A percentile compares a stretch with the other conserved stretches of the same genome.
These are phyloP conservation scores for Emergomyces orientalis DNA, from an alignment of 2,329 filamentous ascomycete species.

Conservation along the genomic window DNA sequence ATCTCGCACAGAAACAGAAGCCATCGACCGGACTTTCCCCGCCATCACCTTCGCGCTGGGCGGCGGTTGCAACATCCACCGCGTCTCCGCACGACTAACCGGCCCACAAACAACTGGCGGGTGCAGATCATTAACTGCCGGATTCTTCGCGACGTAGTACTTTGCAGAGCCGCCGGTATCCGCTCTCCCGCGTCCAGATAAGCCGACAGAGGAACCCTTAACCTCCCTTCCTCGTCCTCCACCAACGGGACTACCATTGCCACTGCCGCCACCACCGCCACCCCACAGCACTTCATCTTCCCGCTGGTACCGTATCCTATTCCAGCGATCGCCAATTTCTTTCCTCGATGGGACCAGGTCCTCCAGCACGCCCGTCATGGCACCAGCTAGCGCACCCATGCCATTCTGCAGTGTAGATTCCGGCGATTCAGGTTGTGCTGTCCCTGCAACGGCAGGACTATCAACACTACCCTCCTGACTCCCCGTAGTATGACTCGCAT, in stretches of 20 bases:
- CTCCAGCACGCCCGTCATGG: constrained; percentile 8
- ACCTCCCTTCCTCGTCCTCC: constrained; percentile 36
- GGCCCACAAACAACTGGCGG: constrained; percentile 73
- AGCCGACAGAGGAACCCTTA: constrained; percentile 47
- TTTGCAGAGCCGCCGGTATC: constrained; percentile 37
- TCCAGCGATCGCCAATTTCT: constrained; percentile 59
- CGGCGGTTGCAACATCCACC: constrained; percentile 89
- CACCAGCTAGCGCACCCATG: constrained; percentile 10
- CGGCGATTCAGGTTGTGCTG: neutral
- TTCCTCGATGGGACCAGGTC: constrained; percentile 20
- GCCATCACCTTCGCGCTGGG: constrained; percentile 87
- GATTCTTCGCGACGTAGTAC: constrained; percentile 55
- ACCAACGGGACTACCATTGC: neutral
- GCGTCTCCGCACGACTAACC: constrained; percentile 58
- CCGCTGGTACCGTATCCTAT: constrained; percentile 68
- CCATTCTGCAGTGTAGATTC: neutral
- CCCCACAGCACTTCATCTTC: constrained; percentile 78
- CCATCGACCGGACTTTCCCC: constrained; percentile 53
- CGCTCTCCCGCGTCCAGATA: constrained; percentile 33
- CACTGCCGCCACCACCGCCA: constrained; percentile 24
- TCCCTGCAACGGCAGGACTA: neutral
- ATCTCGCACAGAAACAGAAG: constrained; percentile 17
- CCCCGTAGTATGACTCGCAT: neutral
- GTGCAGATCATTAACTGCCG: constrained; percentile 76
- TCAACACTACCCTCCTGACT: constrained; percentile 13